A percentile compares a stretch with the other conserved stretches of the same genome.
Evolutionary conservation across 345 rosid species (phyloP).

Genomic region (Noccaea bulbosa): DNA sequence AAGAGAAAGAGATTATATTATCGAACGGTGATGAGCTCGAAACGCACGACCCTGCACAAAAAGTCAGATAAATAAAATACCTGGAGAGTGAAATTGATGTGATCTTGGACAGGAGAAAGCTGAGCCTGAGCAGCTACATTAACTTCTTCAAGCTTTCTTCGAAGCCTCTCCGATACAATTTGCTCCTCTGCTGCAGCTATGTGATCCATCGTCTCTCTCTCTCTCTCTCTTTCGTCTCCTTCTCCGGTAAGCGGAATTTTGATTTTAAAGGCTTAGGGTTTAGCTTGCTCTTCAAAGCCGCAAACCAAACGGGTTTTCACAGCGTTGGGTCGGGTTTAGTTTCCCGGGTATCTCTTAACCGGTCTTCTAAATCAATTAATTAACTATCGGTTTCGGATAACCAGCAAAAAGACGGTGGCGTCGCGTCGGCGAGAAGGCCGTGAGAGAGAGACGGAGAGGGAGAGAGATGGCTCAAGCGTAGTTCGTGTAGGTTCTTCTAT

Average conservation of each 20-base stretch:
- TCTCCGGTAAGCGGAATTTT: conserved; percentile 8
- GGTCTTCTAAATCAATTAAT: neutral
- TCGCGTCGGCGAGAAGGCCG: no score
- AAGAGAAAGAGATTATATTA: neutral
- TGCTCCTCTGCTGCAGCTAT: conserved; percentile 67
- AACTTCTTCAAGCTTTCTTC: conserved; percentile 68
- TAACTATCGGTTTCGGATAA: conserved; percentile 16
- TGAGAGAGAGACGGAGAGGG: neutral
- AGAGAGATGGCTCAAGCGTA: neutral
- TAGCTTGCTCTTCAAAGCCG: conserved; percentile 13
- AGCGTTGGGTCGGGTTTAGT: neutral
- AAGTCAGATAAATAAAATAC: conserved; percentile 38
- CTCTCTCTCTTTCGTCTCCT: neutral
- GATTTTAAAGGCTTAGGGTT: conserved; percentile 35
- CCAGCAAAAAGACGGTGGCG: neutral
- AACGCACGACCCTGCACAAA: neutral
- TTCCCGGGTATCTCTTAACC: conserved; percentile 9
- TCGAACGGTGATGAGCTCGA: neutral
- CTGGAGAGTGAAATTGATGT: conserved; percentile 92
- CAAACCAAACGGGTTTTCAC: neutral
- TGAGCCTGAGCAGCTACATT: conserved; percentile 77
- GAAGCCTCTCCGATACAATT: conserved; percentile 66
- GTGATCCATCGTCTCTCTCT: conserved; percentile 59
- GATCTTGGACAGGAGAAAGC: conserved; percentile 81
- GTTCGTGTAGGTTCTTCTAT: no score